Conservation (phyloP, 305 asterid species). For the Ilex paraguariensis region DNA sequence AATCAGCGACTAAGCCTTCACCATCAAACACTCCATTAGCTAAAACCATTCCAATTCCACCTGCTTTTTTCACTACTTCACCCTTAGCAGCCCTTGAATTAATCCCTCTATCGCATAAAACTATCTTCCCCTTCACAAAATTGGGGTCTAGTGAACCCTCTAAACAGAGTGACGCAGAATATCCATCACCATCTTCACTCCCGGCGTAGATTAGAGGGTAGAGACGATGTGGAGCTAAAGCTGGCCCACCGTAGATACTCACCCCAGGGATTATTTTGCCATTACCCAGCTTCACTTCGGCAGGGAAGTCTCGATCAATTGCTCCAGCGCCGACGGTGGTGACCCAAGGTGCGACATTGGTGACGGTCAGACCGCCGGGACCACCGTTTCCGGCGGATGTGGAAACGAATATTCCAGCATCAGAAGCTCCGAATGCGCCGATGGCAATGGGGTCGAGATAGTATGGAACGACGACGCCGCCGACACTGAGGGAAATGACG, state of each 20-base stretch:
- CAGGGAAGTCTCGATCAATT: conserved; percentile 87
- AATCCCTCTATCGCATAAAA: conserved; percentile 76
- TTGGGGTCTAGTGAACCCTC: conserved; percentile 70
- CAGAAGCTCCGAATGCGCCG: conserved; percentile 64
- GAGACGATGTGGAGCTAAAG: conserved; percentile 43
- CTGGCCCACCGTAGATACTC: conserved; percentile 75
- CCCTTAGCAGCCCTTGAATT: conserved; percentile 87
- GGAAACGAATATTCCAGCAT: conserved; percentile 73
- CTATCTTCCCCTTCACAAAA: conserved; percentile 57
- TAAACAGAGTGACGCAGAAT: conserved; percentile 71
- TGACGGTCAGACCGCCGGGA: conserved; percentile 76
- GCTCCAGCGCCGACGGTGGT: conserved; percentile 89
- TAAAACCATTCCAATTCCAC: conserved; percentile 77
- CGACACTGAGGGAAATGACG: conserved; percentile 78
- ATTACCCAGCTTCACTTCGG: conserved; percentile 69
- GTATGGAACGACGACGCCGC: conserved; percentile 90
- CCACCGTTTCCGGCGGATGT: conserved; percentile 95
- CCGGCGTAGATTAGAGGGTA: conserved; percentile 80
- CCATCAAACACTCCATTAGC: conserved; percentile 92
- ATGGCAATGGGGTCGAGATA: conserved; percentile 78
- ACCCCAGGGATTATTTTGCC: conserved; percentile 54
- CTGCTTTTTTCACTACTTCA: conserved; percentile 82
- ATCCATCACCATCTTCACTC: conserved; percentile 72
- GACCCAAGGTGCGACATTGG: conserved; percentile 90
- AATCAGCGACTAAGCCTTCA: conserved; percentile 83